These are phyloP conservation scores for Ophiocordyceps camponoti-floridani DNA, from an alignment of 2,329 filamentous ascomycete species.

Conservation along the genomic window DNA sequence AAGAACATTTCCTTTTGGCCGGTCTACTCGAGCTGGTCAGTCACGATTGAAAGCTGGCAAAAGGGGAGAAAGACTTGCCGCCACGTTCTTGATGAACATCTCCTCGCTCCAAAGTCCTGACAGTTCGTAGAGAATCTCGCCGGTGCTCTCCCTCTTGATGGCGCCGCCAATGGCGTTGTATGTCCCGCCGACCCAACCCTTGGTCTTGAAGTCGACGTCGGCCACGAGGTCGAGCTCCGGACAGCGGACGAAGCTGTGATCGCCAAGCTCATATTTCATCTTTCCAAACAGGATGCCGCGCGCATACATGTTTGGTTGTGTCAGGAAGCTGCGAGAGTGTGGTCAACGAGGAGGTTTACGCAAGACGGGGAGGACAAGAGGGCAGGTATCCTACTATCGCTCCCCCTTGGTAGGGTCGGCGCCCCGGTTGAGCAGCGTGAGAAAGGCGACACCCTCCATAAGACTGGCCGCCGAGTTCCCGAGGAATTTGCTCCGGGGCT, in stretches of 20 bases:
- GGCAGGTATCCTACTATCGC: conserved; percentile 51
- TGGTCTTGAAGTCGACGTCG: conserved; percentile 96
- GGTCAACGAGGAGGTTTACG: conserved; percentile 3
- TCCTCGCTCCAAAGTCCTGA: conserved; percentile 88
- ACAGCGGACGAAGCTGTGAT: conserved; percentile 85
- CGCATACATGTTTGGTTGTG: conserved; percentile 98
- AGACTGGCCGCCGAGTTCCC: conserved; percentile 95
- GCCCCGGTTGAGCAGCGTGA: conserved; percentile 67
- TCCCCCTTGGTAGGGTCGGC: conserved; percentile 49
- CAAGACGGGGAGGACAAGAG: no score
- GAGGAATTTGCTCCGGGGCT: conserved; percentile 85
- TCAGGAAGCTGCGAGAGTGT: conserved; percentile 48
- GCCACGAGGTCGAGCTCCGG: conserved; percentile 73
- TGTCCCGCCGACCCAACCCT: conserved; percentile 88
- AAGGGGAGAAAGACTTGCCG: conserved; percentile 28
- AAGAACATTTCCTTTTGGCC: conserved; percentile 83
- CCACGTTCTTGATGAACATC: conserved; percentile 77
- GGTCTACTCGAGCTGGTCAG: conserved; percentile 38
- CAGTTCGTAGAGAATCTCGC: conserved; percentile 76
- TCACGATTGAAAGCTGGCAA: no score
- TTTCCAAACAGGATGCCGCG: conserved; percentile 93
- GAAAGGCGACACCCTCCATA: conserved; percentile 90
- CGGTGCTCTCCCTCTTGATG: conserved; percentile 77
- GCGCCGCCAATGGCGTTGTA: conserved; percentile 91
- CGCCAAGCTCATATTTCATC: conserved; percentile 98